Evolutionary conservation across 208 protist species (phyloP).

Genomic region (Borovskyia barvae): DNA sequence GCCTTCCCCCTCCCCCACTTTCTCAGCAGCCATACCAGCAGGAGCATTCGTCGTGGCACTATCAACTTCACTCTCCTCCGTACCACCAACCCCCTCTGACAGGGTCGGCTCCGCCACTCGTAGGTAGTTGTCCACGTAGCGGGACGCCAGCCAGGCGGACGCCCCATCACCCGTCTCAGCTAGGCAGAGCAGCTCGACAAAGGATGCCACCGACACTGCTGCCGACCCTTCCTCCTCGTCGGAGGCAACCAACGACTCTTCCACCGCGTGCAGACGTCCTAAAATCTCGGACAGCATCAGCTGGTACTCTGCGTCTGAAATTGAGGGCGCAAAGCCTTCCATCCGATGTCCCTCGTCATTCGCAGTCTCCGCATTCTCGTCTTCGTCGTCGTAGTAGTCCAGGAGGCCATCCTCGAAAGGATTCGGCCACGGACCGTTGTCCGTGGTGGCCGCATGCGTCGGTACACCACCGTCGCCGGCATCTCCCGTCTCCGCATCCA

Average conservation of each 20-base stretch:
- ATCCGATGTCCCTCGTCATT: not conserved
- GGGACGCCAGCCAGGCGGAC: conserved; percentile 24
- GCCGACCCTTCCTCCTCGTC: conserved; percentile 19
- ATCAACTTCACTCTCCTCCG: no score
- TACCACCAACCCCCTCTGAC: conserved; percentile 14
- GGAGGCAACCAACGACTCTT: conserved; percentile 8
- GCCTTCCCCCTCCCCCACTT: not conserved
- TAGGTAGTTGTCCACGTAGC: conserved; percentile 37
- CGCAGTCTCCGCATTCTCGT: not conserved
- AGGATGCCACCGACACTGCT: conserved; percentile 25
- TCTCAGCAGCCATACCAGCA: no score
- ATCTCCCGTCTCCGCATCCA: not conserved
- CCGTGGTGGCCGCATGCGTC: no score
- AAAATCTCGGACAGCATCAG: conserved; percentile 6
- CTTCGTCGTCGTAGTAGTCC: not conserved
- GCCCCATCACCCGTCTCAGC: conserved; percentile 46
- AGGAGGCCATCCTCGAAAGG: no score
- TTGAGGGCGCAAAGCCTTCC: conserved; percentile 4
- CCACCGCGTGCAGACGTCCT: conserved; percentile 13
- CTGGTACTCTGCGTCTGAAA: conserved; percentile 13
- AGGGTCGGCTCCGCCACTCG: conserved; percentile 26
- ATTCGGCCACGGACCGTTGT: no score
- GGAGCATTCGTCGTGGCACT: no score
- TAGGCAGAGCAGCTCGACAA: conserved; percentile 56
- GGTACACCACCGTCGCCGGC: no score